phyloP scores from a whole-genome alignment of 352 stramenopile genomes.

The Elongisporangium anandrum region DNA sequence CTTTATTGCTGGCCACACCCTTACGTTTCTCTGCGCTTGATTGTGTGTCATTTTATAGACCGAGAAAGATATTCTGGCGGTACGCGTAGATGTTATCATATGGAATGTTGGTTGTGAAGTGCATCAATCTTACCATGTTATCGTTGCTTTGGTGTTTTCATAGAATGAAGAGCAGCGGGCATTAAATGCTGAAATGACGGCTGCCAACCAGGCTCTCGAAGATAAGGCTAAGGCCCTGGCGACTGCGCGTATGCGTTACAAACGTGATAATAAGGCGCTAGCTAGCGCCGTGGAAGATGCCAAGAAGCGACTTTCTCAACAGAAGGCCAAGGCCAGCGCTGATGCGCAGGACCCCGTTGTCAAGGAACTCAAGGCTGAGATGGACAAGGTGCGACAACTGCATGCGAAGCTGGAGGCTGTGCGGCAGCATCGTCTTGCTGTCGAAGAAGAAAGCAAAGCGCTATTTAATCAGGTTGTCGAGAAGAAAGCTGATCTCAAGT shows the following conservation, averaged over 20 bases:
- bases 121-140: neutral
- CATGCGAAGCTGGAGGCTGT: constrained; percentile 84
- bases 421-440: constrained; percentile 76
- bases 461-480: constrained; percentile 88
- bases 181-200: constrained; percentile 78
- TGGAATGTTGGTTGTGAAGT: no score
- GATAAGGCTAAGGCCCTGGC: constrained; percentile 85
- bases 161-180: constrained; percentile 87
- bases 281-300: constrained; percentile 68
- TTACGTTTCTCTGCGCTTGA: constrained; percentile 12
- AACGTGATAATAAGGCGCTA: constrained; percentile 84
- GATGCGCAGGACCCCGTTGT: constrained; percentile 72
- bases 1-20: neutral
- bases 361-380: constrained; percentile 80
- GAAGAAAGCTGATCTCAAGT: constrained; percentile 87
- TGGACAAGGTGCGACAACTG: constrained; percentile 81
- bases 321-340: constrained; percentile 71
- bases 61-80: constrained; percentile 83
- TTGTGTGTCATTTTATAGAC: constrained; percentile 34
- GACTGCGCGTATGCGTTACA: constrained; percentile 86
- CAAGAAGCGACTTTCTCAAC: constrained; percentile 78
- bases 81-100: no score
- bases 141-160: constrained; percentile 3
- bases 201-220: constrained; percentile 80
- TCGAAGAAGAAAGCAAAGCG: constrained; percentile 87